These are phyloP conservation scores for Candida jianshihensis DNA, from an alignment of 805 yeast genomes.

Conservation along the genomic window DNA sequence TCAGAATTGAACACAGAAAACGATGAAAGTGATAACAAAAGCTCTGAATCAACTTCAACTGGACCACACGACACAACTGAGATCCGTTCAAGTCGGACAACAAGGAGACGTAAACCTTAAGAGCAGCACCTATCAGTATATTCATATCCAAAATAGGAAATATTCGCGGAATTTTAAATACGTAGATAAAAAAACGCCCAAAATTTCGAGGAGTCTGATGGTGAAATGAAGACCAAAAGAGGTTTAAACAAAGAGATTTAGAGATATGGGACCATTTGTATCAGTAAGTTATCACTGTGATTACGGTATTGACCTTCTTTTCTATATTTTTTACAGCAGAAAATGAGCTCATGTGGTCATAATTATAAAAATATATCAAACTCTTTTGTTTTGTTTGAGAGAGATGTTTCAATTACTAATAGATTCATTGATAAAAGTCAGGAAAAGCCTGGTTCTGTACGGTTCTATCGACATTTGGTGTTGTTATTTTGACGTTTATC, in stretches of 20 bases:
- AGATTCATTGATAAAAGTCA: constrained; percentile 33
- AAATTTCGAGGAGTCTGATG: not conserved
- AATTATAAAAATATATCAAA: too few species aligned
- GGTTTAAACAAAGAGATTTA: not conserved
- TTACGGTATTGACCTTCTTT: not conserved
- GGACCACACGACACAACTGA: too few species aligned
- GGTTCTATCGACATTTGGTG: constrained; percentile 84
- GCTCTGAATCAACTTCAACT: too few species aligned
- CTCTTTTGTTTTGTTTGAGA: too few species aligned
- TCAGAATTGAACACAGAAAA: not conserved
- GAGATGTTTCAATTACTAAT: constrained; percentile 3
- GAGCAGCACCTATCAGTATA: too few species aligned
- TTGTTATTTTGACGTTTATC: constrained; percentile 76
- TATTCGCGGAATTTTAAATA: not conserved
- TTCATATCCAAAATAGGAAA: not conserved
- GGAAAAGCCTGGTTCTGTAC: constrained; percentile 96
- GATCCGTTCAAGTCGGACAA: too few species aligned
- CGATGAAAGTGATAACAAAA: not conserved
- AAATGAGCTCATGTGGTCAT: too few species aligned
- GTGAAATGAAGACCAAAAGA: not conserved
- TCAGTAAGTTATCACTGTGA: constrained; percentile 30
- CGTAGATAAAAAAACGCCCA: not conserved
- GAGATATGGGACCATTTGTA: constrained; percentile 46
- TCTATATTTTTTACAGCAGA: too few species aligned
- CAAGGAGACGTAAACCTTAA: too few species aligned